Evolutionary conservation across 108 stramenopile species (phyloP).

Genomic region (Nitzschia palea): DNA sequence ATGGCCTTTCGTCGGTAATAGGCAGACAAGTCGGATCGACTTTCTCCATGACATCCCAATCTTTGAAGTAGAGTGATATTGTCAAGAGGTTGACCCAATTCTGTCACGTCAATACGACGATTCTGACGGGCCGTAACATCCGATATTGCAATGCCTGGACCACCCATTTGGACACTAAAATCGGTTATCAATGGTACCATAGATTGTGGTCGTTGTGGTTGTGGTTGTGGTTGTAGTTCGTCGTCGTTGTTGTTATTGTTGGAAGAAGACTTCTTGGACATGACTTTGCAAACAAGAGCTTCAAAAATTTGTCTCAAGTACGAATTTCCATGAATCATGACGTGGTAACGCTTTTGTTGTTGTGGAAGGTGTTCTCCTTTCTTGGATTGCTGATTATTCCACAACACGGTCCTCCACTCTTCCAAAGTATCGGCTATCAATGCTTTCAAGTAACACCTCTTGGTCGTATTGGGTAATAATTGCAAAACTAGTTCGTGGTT

Average conservation of each 20-base stretch:
- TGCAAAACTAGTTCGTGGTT: background rate
- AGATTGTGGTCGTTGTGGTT: background rate
- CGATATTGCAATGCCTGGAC: constrained; percentile 1
- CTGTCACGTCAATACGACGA: background rate
- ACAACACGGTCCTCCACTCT: background rate
- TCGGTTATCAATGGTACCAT: constrained; percentile 5
- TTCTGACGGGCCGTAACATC: background rate
- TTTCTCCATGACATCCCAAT: constrained; percentile 8
- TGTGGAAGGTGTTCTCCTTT: background rate
- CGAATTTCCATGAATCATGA: constrained; percentile 21
- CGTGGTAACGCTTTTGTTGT: background rate
- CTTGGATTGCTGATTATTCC: background rate
- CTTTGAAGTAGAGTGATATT: background rate
- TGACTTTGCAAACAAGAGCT: constrained; percentile 1
- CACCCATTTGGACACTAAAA: constrained; percentile 9
- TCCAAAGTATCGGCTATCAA: background rate
- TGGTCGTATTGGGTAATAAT: background rate
- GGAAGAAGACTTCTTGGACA: background rate
- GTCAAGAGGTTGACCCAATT: background rate
- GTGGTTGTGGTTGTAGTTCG: background rate
- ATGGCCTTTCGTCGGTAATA: background rate
- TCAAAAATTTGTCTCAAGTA: constrained; percentile 31
- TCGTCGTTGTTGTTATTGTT: too few species aligned
- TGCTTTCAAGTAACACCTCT: background rate
- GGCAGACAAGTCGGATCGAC: background rate